phyloP scores from a whole-genome alignment of 2,329 filamentous ascomycete species.

The Pseudogymnoascus sp. region DNA sequence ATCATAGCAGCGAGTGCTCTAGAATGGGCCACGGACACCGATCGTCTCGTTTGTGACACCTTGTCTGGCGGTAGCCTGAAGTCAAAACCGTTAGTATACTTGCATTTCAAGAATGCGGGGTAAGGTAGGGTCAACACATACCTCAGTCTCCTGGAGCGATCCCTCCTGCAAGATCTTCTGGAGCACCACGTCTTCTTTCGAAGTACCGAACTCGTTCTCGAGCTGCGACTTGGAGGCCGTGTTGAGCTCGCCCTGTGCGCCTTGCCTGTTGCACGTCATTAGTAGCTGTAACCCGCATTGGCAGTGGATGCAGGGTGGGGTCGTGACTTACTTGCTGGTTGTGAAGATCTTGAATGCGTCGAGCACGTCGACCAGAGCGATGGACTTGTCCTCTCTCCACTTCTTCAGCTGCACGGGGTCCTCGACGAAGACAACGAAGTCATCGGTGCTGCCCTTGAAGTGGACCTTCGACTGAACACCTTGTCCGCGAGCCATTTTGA shows the following conservation, averaged over 20 bases:
- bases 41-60: conserved; percentile 6
- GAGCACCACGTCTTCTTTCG: conserved; percentile 72
- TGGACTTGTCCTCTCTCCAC: conserved; percentile 73
- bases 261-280: conserved; percentile 6
- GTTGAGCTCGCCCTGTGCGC: conserved; percentile 65
- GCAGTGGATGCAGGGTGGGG: conserved; percentile 1
- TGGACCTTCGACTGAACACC: conserved; percentile 55
- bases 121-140: conserved; percentile 32
- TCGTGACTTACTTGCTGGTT: conserved; percentile 70
- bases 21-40: neutral
- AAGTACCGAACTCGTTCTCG: conserved; percentile 81
- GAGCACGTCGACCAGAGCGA: conserved; percentile 78
- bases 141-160: conserved; percentile 53
- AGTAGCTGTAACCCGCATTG: neutral
- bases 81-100: neutral
- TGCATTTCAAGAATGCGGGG: neutral
- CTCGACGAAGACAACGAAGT: conserved; percentile 63
- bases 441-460: conserved; percentile 61
- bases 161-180: conserved; percentile 75
- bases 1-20: neutral
- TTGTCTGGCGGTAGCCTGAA: neutral
- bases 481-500: conserved; percentile 49
- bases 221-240: conserved; percentile 66
- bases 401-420: conserved; percentile 59
- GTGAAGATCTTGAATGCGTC: conserved; percentile 83